Evolutionary conservation across 1,139 yeast species (phyloP), one percentile per base, ranked within the genome.

Genomic region (Yamadazyma membranifaciens): DNA sequence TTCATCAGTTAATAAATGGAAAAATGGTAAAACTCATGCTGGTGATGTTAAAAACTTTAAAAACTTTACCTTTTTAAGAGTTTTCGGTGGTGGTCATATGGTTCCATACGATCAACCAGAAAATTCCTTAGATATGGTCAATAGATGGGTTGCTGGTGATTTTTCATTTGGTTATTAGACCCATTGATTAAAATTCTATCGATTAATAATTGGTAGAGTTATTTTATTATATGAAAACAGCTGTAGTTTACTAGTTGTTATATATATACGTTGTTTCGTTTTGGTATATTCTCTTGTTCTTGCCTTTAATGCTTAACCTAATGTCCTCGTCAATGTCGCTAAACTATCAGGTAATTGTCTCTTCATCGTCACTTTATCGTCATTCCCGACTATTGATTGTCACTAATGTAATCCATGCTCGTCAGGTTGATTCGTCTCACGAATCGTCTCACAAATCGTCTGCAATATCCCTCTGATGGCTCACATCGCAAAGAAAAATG

Each of bases 41-140:
- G 78, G 78, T 53, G 69, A 69, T 49, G 75, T 71, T 36, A 71
- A 71, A 60, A 71, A 71, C 56, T 65, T 57, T 54, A 59, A 67
- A 47, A 63, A 71, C 50, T 70, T 72, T 44, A 72, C 78, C 24
- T 73, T 70, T 57, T 69, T 72, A 57, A 64, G 77, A 54, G 66
- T 71, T 4, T 72, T 56, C 46, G 76, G 63, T 41, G 78, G 70
- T 44, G 78, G 78, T 16, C 78, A 73, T 57, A 73, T 73, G 78
- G 77, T 70, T 47, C 78, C 78, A 39, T 67, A 51, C 45, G 74
- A 72, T 56, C 77, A 73, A 57, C 76, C 77, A 17, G 69, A 66
- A 47, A 63, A 59, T 48, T 56, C 76, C 11, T 61, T 72, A 47
- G 77, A 68, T 41, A 68, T 73, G 76, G 68, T 71, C 39, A 69